Evolutionary conservation across 176 grass and related monocot species (phyloP), one percentile per base, ranked within the genome.

Genomic region (Thinopyrum elongatum): DNA sequence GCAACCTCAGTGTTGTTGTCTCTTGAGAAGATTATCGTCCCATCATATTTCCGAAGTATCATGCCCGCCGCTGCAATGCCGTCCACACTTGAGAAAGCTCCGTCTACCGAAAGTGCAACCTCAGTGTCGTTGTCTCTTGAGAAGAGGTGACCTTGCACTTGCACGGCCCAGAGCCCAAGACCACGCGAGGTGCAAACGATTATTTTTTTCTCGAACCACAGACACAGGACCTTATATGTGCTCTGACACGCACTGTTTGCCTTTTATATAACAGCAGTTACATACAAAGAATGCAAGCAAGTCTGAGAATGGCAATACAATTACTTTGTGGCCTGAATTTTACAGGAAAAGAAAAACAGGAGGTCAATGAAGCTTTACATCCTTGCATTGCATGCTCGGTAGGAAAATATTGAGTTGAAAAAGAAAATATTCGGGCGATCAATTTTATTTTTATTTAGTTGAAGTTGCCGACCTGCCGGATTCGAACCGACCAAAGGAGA

Each of bases 401-500:
- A 35, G 34, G 34, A 35, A 35, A 35, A 35, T 35, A 35, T 35
- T 35, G 34, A 35, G 34, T 35, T 1, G 5, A 35, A 35, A 6
- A 35, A 35, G 34, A 35, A 6, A 3, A 61, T 25, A 12, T 58
- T 19, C 16, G 2, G 55, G 19, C 0, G 55, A 7, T 22, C 7
- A 7, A 19, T 53, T 53, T 53, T 53, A 19, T 1, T 22, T 58
- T 58, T 22, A 22, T 36, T 36, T 70, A 38, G 42, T 30, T 31
- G 19, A 53, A 55, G 2, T 76, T 61, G 57, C 77, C 87, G 77
- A 47, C 87, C 81, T 82, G 85, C 81, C 91, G 91, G 77, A 90
- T 66, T 93, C 46, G 88, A 93, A 93, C 91, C 85, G 81, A n/a
- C 85, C 46, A 90, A 76, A 38, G 74, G 87, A 70, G 51, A 69